These are phyloP conservation scores for Fusarium sp. DNA, from an alignment of 2,329 filamentous ascomycete species.

Conservation along the genomic window DNA sequence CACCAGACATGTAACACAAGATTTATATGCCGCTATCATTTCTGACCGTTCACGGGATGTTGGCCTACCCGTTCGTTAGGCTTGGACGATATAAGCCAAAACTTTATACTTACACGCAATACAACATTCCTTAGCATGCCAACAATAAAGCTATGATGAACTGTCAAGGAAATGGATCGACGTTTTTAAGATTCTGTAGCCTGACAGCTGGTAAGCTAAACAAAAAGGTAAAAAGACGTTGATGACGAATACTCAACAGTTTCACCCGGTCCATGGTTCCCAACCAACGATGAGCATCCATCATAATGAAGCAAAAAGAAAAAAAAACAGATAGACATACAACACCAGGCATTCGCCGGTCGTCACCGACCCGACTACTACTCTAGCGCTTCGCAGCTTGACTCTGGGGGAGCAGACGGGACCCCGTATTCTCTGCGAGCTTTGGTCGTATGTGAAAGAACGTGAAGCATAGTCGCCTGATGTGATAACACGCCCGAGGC, in stretches of 20 bases:
- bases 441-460: constrained; percentile 26
- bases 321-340: constrained; percentile 12
- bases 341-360: constrained; percentile 32
- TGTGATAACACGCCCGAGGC: not conserved
- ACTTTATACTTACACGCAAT: constrained; percentile 31
- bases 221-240: constrained; percentile 10
- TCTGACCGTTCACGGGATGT: constrained; percentile 12
- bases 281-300: not conserved
- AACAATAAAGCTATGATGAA: not conserved
- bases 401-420: constrained; percentile 29
- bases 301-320: not conserved
- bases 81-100: constrained; percentile 32
- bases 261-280: not conserved
- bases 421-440: constrained; percentile 29
- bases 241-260: constrained; percentile 13
- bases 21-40: constrained; percentile 13
- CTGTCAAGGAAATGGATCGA: constrained; percentile 13
- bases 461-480: not conserved
- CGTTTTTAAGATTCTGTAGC: constrained; percentile 6
- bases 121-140: constrained; percentile 38
- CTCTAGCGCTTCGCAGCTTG: constrained; percentile 26
- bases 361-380: constrained; percentile 36
- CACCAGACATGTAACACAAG: constrained; percentile 15
- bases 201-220: constrained; percentile 1
- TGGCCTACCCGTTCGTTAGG: constrained; percentile 21